phyloP scores from a whole-genome alignment of 352 stramenopile species.

The Blastocystis sp. region DNA sequence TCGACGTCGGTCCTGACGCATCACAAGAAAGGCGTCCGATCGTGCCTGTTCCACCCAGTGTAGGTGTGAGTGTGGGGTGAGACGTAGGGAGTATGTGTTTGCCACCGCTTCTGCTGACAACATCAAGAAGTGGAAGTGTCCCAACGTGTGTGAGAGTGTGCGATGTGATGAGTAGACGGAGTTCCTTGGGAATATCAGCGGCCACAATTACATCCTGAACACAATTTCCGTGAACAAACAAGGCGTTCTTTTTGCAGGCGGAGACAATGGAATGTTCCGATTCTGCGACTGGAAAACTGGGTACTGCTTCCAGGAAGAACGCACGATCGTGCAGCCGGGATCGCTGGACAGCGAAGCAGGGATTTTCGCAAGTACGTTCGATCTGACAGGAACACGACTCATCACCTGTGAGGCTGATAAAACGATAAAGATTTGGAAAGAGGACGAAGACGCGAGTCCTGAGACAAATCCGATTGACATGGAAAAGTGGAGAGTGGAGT shows the following conservation, averaged over 20 bases:
- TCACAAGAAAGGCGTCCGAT: constrained; percentile 94
- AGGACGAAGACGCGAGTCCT: constrained; percentile 82
- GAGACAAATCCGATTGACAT: constrained; percentile 95
- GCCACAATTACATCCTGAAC: constrained; percentile 96
- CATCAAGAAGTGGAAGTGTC: constrained; percentile 95
- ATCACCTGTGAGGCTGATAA: constrained; percentile 98
- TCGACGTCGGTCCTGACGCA: constrained; percentile 97
- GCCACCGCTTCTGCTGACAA: constrained; percentile 90
- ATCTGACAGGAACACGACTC: constrained; percentile 91
- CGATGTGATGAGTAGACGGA: constrained; percentile 55
- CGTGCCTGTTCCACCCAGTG: constrained; percentile 78
- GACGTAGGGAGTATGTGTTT: constrained; percentile 85
- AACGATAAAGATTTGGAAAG: constrained; percentile 95
- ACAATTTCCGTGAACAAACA: constrained; percentile 94
- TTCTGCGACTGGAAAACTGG: constrained; percentile 98
- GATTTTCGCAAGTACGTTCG: constrained; percentile 90
- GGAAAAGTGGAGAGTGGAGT: constrained; percentile 86
- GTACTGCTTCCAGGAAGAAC: constrained; percentile 89
- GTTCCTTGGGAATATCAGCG: constrained; percentile 91
- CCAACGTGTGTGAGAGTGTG: constrained; percentile 66
- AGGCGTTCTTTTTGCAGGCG: constrained; percentile 86
- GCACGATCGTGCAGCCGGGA: constrained; percentile 85
- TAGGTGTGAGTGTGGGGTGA: constrained; percentile 61
- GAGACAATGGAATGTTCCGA: constrained; percentile 89
- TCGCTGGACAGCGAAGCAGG: constrained; percentile 94